Percentiles rank a stretch among this genome's conserved stretches.
Evolutionary conservation across 352 stramenopile genomes (phyloP).

Genomic region (Thraustotheca clavata): DNA sequence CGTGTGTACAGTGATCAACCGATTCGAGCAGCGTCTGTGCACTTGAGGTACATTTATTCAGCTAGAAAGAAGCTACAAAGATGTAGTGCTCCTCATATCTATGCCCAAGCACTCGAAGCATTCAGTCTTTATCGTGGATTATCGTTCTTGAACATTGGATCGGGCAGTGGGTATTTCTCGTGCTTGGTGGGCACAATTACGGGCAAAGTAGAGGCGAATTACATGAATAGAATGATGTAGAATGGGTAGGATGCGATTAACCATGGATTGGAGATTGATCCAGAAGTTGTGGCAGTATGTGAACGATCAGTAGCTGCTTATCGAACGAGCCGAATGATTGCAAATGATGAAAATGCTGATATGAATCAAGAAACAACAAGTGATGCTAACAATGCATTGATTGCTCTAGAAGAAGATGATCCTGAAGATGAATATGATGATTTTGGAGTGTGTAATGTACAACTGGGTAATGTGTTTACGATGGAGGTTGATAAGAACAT

Average conservation of each 20-base stretch:
- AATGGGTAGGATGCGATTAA: constrained; percentile 18
- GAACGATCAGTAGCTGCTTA: neutral
- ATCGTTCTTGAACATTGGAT: constrained; percentile 25
- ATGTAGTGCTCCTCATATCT: constrained; percentile 24
- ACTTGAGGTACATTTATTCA: neutral
- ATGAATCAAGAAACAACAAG: no score
- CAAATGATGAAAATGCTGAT: neutral
- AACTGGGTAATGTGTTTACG: neutral
- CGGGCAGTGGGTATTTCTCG: constrained; percentile 24
- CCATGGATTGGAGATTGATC: constrained; percentile 22
- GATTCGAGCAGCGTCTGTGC: neutral
- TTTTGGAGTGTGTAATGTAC: neutral
- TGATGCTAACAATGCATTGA: neutral
- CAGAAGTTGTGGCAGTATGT: neutral
- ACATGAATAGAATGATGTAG: neutral
- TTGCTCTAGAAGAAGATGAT: neutral
- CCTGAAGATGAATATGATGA: neutral
- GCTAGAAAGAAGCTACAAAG: neutral
- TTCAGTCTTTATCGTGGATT: constrained; percentile 13
- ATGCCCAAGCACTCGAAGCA: constrained; percentile 23
- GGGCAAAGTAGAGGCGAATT: constrained; percentile 14
- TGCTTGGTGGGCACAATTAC: constrained; percentile 22
- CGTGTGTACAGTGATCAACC: constrained; percentile 17
- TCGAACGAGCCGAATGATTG: neutral
- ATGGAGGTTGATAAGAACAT: constrained; percentile 8